These are phyloP conservation scores for Terana coerulea DNA, from an alignment of 768 basidiomycete genomes.

Conservation along the genomic window DNA sequence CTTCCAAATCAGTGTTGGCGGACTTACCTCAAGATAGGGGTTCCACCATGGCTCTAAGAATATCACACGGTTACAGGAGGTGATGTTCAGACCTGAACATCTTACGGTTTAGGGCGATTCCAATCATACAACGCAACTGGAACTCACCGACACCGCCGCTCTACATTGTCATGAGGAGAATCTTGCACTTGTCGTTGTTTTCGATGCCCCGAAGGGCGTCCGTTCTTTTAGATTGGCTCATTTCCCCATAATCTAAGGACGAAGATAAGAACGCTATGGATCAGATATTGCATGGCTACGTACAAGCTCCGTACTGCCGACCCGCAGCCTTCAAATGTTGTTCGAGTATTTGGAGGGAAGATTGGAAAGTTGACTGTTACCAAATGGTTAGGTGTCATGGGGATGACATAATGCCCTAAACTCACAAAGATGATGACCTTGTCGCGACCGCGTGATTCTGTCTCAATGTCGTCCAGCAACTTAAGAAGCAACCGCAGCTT, in stretches of 20 bases:
- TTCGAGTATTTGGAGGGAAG: neutral
- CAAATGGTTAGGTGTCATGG: neutral
- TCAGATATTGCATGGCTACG: neutral
- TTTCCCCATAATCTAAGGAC: constrained; percentile 6
- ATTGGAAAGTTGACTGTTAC: neutral
- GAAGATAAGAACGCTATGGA: neutral
- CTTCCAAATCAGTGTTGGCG: neutral
- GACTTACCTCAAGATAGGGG: constrained; percentile 14
- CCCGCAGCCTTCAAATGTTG: neutral
- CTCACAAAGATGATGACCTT: constrained; percentile 12
- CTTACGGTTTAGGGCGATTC: neutral
- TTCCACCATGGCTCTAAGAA: constrained; percentile 19
- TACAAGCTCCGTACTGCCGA: neutral
- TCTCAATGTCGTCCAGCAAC: neutral
- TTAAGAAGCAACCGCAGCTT: neutral
- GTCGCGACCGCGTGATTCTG: neutral
- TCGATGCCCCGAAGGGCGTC: neutral
- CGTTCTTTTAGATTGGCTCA: neutral
- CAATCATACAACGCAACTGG: neutral
- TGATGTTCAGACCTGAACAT: constrained; percentile 12
- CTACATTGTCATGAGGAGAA: constrained; percentile 12
- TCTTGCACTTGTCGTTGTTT: constrained; percentile 1
- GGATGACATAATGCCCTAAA: neutral
- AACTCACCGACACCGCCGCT: constrained; percentile 6
- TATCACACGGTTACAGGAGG: constrained; percentile 14